Percentiles rank a stretch among this genome's conserved stretches.
phyloP scores from a whole-genome alignment of 805 yeast species.

The Helenozyma baotianmanensis region DNA sequence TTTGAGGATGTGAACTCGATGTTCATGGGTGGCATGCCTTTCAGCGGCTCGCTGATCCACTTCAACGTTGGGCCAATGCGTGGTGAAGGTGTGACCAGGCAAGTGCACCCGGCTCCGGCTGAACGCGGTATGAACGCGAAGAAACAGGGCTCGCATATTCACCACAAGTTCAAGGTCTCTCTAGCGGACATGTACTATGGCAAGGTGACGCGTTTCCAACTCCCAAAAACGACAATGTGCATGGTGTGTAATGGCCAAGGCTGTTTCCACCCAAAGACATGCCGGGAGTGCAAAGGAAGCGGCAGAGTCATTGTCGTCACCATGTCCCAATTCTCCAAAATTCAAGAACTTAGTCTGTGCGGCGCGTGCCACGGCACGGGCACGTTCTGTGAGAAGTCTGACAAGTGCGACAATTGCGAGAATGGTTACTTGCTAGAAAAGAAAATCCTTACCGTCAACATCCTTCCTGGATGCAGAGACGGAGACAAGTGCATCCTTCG shows the following conservation, averaged over 20 bases:
- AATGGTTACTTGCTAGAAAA: conserved; percentile 43
- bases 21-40: conserved; percentile 10
- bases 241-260: conserved; percentile 50
- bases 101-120: conserved; percentile 9
- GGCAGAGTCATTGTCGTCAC: conserved; percentile 42
- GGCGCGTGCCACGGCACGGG: conserved; percentile 35
- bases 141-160: conserved; percentile 38
- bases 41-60: conserved; percentile 1
- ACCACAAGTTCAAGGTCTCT: conserved; percentile 49
- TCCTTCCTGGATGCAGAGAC: conserved; percentile 52
- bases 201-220: conserved; percentile 48
- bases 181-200: conserved; percentile 58
- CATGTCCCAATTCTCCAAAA: conserved; percentile 41
- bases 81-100: conserved; percentile 1
- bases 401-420: conserved; percentile 23
- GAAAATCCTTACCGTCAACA: conserved; percentile 47
- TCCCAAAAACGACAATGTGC: conserved; percentile 50
- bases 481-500: conserved; percentile 50
- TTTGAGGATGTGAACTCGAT: conserved; percentile 31
- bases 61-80: not conserved
- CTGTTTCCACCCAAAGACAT: conserved; percentile 31
- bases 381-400: conserved; percentile 15
- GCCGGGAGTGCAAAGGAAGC: conserved; percentile 42
- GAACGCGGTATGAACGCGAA: not conserved
- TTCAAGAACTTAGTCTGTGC: conserved; percentile 30